Percentiles rank a stretch among this genome's conserved stretches.
Evolutionary conservation across 805 yeast species (phyloP).

Genomic region (Citeromyces nyonsensis): DNA sequence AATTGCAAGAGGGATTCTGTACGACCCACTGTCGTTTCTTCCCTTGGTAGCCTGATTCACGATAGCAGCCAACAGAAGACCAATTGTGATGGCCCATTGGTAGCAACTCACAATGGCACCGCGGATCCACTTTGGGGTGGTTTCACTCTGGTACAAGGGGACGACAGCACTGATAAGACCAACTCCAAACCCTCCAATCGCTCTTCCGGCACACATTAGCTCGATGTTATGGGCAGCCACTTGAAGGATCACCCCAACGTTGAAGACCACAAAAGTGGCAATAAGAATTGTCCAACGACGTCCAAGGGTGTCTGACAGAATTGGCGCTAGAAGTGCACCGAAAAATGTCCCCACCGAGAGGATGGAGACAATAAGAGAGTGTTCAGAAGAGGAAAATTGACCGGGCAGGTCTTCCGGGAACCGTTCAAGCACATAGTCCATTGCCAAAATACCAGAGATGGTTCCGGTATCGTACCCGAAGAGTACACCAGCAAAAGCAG

Average conservation of each 20-base stretch:
- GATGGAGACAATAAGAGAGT: constrained; percentile 49
- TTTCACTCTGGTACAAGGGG: constrained; percentile 68
- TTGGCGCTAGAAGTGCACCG: constrained; percentile 52
- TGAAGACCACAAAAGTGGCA: constrained; percentile 25
- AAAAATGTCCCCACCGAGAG: constrained; percentile 56
- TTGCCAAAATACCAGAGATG: constrained; percentile 50
- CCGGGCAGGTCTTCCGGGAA: constrained; percentile 8
- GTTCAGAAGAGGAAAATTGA: constrained; percentile 10
- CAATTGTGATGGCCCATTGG: constrained; percentile 53
- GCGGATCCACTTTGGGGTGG: constrained; percentile 64
- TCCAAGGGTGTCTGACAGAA: constrained; percentile 27
- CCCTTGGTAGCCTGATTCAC: constrained; percentile 54
- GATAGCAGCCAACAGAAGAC: constrained; percentile 53
- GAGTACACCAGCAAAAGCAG: constrained; percentile 53
- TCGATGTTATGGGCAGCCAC: constrained; percentile 23
- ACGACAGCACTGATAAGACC: constrained; percentile 68
- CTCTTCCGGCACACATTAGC: constrained; percentile 51
- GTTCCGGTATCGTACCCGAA: constrained; percentile 62
- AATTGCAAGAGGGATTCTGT: constrained; percentile 62
- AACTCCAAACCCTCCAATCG: constrained; percentile 62
- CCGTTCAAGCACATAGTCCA: constrained; percentile 25
- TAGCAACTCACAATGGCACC: constrained; percentile 67
- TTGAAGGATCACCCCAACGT: constrained; percentile 33
- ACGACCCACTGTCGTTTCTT: constrained; percentile 36
- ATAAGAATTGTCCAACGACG: constrained; percentile 27